Base-by-base conservation (phyloP, 345 rosid genomes). In the Eucalyptus pauciflora region DNA sequence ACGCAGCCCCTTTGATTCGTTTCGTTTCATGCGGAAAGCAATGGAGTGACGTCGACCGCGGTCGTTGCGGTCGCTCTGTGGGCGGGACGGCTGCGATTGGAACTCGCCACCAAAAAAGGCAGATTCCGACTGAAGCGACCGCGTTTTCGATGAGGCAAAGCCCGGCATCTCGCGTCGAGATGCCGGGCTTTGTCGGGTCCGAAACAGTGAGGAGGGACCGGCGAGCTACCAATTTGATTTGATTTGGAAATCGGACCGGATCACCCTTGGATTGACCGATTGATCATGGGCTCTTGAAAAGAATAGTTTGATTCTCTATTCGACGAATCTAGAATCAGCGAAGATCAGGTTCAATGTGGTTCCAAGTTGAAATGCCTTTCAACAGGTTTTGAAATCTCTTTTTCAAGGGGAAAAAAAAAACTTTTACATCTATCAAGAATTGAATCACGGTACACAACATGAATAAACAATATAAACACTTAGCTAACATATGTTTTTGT, bases 301-400 rank as follows among this genome's bases (percentile, higher is more conserved):
- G 3, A 69, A 31, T 16, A 33, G 2, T 69, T 31, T 17, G 12
- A 16, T 20, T 69, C 5, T 33, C 24, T 16, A 9, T 16, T 69
- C 0, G 20, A 3, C 0, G 5, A 29, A 67, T 31, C 5, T 67
- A 31, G 18, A 4, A 31, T 5, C 0, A 6, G 4, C 2, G 0
- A 5, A 31, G 22, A 18, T 31, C 15, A 3, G 1, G 46, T 18
- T 37, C 5, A 1, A 37, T 16, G 18, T 15, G 14, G 11, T 37
- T 37, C 46, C 6, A 10, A 71, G 4, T 10, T 9, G 13, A 18
- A 18, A 10, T 3, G 27, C 11, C 27, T 8, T 33, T 71, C 11
- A 18, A 18, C 13, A 0, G 6, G 7, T 71, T 33, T 71, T 18
- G 81, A 18, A 33, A 33, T 69, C 4, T 69, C 22, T 31, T 31